Base-by-base conservation (phyloP, 345 rosid genomes). In the Moricandia moricandioides region DNA sequence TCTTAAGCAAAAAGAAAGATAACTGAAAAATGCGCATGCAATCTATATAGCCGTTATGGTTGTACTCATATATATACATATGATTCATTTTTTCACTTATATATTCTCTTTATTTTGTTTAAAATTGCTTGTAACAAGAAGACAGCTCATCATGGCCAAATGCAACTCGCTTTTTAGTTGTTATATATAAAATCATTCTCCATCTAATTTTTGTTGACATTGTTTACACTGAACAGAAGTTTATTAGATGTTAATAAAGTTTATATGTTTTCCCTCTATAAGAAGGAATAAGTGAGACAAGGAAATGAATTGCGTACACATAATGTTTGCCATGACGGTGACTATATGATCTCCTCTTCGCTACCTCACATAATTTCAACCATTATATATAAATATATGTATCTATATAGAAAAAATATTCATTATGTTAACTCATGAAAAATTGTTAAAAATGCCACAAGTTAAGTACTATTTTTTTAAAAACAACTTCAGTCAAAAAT, bases 331-430 rank as follows among this genome's bases (percentile, higher is more conserved):
- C 39, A 70, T 76, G 80, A 76, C 40, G 66, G 52, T 70, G 80
- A 56, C 75, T 62, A 55, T 54, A 74, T 21, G 24, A 21, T 21
- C 24, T 21, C 2, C 62, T 76, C 70, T 62, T 69, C 74, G 69
- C 80, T 40, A 70, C 80, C 52, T 63, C 80, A 70, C 59, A 43
- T 63, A 65, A 70, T 63, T 70, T 77, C 75, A 70, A 64, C 75
- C 80, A 21, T 21, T 21, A 77, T 45, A 76, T 21, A 54, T 8
- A 27, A 8, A 30, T 58, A 18, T 17, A 45, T 45, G 7, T 4
- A 47, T 24, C 1, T 35, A 60, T 6, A 21, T 9, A 34, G n/a
- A 60, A 59, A 67, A 40, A 60, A 49, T 33, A 12, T 60, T 61
- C 60, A 60, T 47, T 3, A 47, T 47, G 52, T n/a, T n/a, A 47